Evolutionary conservation across 176 grass and related monocot species (phyloP).

Genomic region (Oryza meyeriana): DNA sequence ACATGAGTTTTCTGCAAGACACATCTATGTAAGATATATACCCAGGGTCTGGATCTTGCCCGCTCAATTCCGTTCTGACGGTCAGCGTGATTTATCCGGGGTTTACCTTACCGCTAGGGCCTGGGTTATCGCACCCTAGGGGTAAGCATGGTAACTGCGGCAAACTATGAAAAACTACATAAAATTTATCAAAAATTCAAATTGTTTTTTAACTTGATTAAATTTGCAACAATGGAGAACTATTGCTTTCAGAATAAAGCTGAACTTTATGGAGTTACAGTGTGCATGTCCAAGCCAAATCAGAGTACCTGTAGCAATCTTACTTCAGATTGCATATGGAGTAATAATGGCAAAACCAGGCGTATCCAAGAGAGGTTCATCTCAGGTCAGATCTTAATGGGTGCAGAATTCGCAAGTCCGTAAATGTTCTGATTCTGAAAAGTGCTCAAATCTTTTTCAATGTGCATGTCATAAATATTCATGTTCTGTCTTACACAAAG

Average conservation of each 20-base stretch:
- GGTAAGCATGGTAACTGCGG: too few relatives aligned
- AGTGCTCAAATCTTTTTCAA: background rate
- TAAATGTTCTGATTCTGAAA: slow-evolving; percentile 9
- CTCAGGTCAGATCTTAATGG: background rate
- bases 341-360: background rate
- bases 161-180: too few relatives aligned
- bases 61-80: too few relatives aligned
- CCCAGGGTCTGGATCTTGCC: too few relatives aligned
- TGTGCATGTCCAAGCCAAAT: background rate
- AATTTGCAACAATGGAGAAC: background rate
- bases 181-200: too few relatives aligned
- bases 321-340: background rate
- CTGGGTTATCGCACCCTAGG: too few relatives aligned
- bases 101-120: too few relatives aligned
- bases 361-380: background rate
- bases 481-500: background rate
- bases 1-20: too few relatives aligned
- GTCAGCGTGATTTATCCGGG: too few relatives aligned
- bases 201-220: too few relatives aligned
- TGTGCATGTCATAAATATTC: slow-evolving; percentile 3
- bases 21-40: too few relatives aligned
- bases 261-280: background rate
- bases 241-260: background rate
- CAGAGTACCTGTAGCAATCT: background rate
- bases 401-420: background rate